Evolutionary conservation across 164 flowering plant genomes (phyloP).

Genomic region (Aristolochia contorta): DNA sequence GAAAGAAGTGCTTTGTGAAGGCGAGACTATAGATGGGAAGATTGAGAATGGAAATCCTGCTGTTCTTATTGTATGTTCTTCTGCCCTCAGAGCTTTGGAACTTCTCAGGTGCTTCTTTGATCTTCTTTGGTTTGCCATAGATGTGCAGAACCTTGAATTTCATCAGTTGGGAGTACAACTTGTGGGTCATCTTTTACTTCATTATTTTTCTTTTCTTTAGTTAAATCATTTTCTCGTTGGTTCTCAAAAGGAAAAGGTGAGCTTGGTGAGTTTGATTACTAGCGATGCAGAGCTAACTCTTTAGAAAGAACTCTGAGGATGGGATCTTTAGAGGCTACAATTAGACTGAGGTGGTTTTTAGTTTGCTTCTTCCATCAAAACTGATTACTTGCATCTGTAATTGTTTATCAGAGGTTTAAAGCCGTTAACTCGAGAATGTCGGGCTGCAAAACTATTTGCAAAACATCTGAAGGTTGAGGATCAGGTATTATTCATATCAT

Average conservation of each 20-base stretch:
- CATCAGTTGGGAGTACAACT: too few species aligned
- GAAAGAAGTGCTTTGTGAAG: conserved; percentile 55
- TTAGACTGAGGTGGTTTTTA: too few species aligned
- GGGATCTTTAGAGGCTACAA: not conserved
- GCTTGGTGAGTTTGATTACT: too few species aligned
- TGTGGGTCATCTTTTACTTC: too few species aligned
- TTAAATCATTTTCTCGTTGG: too few species aligned
- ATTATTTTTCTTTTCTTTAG: too few species aligned
- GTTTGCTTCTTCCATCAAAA: not conserved
- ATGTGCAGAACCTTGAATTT: too few species aligned
- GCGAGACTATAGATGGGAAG: conserved; percentile 42
- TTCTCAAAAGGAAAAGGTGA: too few species aligned
- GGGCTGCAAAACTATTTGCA: conserved; percentile 79
- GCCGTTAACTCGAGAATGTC: conserved; percentile 66
- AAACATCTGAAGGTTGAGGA: conserved; percentile 93
- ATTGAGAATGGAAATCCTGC: conserved; percentile 75
- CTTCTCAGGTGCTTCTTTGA: conserved; percentile 47
- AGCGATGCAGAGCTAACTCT: too few species aligned
- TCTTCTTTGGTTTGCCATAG: not conserved
- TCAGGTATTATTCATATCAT: conserved; percentile 40
- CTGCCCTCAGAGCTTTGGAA: conserved; percentile 75
- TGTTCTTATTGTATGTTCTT: conserved; percentile 54
- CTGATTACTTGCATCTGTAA: not conserved
- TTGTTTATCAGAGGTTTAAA: conserved; percentile 46
- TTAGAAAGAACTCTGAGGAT: too few species aligned